Evolutionary conservation across 2,329 filamentous ascomycete genomes (phyloP).

Genomic region (Rosellinia necatrix): DNA sequence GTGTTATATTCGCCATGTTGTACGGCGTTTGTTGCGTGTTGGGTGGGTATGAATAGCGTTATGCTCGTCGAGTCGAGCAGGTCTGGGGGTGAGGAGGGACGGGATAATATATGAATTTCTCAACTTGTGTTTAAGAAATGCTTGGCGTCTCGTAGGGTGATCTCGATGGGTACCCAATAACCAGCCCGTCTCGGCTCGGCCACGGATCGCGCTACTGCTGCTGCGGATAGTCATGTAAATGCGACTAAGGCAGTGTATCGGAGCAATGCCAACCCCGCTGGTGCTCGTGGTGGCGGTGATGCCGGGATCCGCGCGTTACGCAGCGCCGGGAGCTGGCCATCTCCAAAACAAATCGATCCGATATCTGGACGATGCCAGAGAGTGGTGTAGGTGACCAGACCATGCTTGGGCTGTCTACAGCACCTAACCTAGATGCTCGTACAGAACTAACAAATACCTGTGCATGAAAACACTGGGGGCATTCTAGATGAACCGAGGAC

Average conservation of each 20-base stretch:
- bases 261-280: constrained; percentile 21
- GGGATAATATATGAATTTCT: constrained; percentile 22
- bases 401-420: too few relatives aligned
- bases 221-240: too few relatives aligned
- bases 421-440: too few relatives aligned
- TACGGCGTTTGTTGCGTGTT: not conserved
- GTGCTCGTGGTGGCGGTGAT: not conserved
- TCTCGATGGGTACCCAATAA: not conserved
- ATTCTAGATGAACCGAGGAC: constrained; percentile 6
- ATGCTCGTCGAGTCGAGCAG: not conserved
- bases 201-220: not conserved
- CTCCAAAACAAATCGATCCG: too few relatives aligned
- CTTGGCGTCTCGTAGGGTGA: constrained; percentile 21
- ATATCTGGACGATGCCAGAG: too few relatives aligned
- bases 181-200: not conserved
- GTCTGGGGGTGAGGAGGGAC: not conserved
- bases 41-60: not conserved
- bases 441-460: too few relatives aligned
- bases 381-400: too few relatives aligned
- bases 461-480: not conserved
- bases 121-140: not conserved
- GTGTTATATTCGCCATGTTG: constrained; percentile 34
- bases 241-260: constrained; percentile 1
- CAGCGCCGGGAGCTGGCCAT: constrained; percentile 13
- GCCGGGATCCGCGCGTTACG: constrained; percentile 14